A percentile compares a stretch with the other conserved stretches of the same genome.
phyloP scores from a whole-genome alignment of 129 eudicot species.

The Logfia minima region DNA sequence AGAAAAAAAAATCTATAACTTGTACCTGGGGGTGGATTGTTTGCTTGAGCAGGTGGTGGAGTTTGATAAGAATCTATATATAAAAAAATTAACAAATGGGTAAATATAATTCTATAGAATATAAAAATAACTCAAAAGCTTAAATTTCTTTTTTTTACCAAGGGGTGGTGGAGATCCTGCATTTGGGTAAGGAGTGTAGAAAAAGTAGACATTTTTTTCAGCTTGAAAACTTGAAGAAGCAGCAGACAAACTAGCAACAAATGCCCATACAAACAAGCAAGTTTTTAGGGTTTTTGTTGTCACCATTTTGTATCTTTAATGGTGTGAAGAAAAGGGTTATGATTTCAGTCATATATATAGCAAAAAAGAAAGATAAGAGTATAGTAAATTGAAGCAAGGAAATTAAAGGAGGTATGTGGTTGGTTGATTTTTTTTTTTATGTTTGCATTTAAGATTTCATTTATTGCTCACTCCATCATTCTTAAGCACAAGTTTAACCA shows the following conservation, averaged over 20 bases:
- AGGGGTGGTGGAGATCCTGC: slow-evolving; percentile 22
- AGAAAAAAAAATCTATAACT: too few species aligned
- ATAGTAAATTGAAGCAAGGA: slow-evolving; percentile 24
- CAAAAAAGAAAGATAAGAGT: slow-evolving; percentile 7
- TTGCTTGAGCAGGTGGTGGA: slow-evolving; percentile 10
- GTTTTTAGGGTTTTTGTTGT: slow-evolving; percentile 26
- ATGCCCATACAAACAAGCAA: slow-evolving; percentile 26
- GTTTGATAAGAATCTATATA: slow-evolving; percentile 20
- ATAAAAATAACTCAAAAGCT: neutral
- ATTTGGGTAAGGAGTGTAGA: slow-evolving; percentile 24
- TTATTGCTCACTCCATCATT: slow-evolving; percentile 27
- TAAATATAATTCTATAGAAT: neutral
- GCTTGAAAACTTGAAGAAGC: slow-evolving; percentile 27
- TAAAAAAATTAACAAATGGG: neutral
- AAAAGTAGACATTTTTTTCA: slow-evolving; percentile 29
- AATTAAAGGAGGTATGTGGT: slow-evolving; percentile 1
- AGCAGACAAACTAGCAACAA: slow-evolving; percentile 26
- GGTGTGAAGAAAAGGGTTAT: slow-evolving; percentile 18
- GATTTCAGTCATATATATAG: slow-evolving; percentile 31
- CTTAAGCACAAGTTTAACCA: slow-evolving; percentile 13
- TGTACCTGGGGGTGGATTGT: neutral
- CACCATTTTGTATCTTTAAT: slow-evolving; percentile 17
- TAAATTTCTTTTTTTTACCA: slow-evolving; percentile 4
- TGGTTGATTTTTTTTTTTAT: slow-evolving; percentile 28
- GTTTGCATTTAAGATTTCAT: slow-evolving; percentile 32